Percentiles rank a stretch among this genome's conserved stretches.
phyloP scores from a whole-genome alignment of 2,329 filamentous ascomycete species.

The Pseudogymnoascus sp. region DNA sequence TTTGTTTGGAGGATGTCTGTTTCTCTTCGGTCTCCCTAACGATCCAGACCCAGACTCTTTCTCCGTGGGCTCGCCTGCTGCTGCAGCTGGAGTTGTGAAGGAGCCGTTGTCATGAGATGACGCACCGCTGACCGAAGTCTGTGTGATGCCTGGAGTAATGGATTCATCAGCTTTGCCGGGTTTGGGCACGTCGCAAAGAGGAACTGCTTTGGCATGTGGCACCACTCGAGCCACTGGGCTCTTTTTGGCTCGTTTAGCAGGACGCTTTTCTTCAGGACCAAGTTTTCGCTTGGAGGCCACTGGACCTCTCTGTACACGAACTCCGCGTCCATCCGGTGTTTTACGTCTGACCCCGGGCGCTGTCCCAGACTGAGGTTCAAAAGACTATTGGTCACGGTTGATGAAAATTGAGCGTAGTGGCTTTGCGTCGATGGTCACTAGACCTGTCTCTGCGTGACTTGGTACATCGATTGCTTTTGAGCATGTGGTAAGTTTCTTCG shows the following conservation, averaged over 20 bases:
- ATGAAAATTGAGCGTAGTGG: not conserved
- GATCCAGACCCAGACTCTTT: not conserved
- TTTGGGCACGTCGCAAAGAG: not conserved
- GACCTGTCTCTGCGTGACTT: not conserved
- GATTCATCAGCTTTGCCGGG: conserved; percentile 2
- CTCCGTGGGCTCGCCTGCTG: not conserved
- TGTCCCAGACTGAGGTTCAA: not conserved
- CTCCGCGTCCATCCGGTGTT: not conserved
- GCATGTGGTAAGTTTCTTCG: not conserved
- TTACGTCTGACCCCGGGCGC: too few relatives aligned
- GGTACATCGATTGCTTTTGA: not conserved
- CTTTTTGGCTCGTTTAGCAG: not conserved
- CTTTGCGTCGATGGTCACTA: not conserved
- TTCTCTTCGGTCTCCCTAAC: not conserved
- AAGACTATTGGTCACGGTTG: not conserved
- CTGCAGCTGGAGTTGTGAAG: not conserved
- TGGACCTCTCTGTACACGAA: not conserved
- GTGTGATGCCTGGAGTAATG: not conserved
- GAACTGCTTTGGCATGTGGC: not conserved
- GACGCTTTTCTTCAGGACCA: not conserved
- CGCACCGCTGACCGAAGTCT: conserved; percentile 5
- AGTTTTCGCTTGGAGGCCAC: not conserved
- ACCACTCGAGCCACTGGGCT: not conserved
- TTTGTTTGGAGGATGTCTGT: conserved; percentile 5
- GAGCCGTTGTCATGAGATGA: not conserved